phyloP scores from a whole-genome alignment of 2,329 filamentous ascomycete species.

The Alternaria sp. region DNA sequence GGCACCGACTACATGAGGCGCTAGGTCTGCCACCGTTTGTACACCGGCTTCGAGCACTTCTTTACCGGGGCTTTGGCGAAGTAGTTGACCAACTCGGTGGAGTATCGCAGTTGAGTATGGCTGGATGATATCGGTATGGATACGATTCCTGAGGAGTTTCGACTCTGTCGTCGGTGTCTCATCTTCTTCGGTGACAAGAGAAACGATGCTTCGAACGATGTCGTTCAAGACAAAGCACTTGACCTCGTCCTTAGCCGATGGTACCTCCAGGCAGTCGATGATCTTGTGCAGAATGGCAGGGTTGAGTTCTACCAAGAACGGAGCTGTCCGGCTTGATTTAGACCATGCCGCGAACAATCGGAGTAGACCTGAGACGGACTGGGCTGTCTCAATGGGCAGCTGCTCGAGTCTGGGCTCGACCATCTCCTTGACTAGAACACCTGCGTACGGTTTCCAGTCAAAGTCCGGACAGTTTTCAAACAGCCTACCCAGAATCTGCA shows the following conservation, averaged over 20 bases:
- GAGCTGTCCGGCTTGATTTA: constrained; percentile 66
- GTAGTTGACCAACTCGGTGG: constrained; percentile 55
- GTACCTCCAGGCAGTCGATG: constrained; percentile 72
- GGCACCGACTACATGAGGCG: constrained; percentile 54
- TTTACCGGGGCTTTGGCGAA: constrained; percentile 68
- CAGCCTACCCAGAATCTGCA: constrained; percentile 81
- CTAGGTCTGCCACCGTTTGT: constrained; percentile 74
- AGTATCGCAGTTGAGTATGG: constrained; percentile 73
- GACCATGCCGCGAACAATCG: constrained; percentile 85
- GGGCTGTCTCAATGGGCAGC: constrained; percentile 83
- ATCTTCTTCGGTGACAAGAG: constrained; percentile 21
- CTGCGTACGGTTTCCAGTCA: constrained; percentile 75
- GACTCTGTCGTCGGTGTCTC: constrained; percentile 50
- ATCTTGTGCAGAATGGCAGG: constrained; percentile 69
- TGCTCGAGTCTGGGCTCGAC: constrained; percentile 78
- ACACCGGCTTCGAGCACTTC: constrained; percentile 81
- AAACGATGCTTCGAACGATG: constrained; percentile 65
- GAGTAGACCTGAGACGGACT: constrained; percentile 84
- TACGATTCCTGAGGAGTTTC: constrained; percentile 59
- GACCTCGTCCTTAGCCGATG: constrained; percentile 84
- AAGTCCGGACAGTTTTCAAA: constrained; percentile 75
- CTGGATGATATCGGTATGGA: constrained; percentile 58
- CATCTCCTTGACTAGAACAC: constrained; percentile 74
- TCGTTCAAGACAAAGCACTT: constrained; percentile 78
- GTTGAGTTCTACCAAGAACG: constrained; percentile 72